Evolutionary conservation across 2,329 filamentous ascomycete genomes (phyloP), one percentile per base, ranked within the genome.

Genomic region (Myriosclerotinia scirpicola): DNA sequence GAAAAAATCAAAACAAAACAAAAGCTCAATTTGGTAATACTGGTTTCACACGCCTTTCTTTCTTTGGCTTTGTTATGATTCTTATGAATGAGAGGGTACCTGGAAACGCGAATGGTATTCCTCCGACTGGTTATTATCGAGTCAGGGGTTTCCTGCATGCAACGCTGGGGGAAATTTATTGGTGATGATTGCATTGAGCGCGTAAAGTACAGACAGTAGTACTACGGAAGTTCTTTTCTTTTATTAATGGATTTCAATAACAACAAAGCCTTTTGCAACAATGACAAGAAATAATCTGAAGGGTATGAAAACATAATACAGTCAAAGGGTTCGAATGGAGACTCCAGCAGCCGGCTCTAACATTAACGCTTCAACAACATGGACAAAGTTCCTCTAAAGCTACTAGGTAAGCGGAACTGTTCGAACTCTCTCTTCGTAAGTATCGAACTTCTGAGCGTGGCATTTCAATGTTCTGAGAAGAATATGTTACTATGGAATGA

Each of bases 11-110:
- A 61, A 62, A 74, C 73, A 72, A 71, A 75, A 75, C 74, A 75
- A 75, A 66, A 52, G 52, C 73, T 70, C 52, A 67, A 74, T 70
- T n/a, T 48, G 64, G 72, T 44, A 70, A 71, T 67, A 70, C 65
- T 64, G 53, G 69, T 72, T 72, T 71, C 70, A 69, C 66, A 66
- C 61, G 42, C 64, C 71, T 46, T 65, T 20, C 63, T 68, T 38
- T 36, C 30, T 67, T 48, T 60, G 65, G 40, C 52, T 73, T 73
- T 74, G 73, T 74, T 73, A 67, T 74, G 73, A 71, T 73, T 74
- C 72, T 74, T 73, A 67, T 74, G 73, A 71, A 70, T 44, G 59
- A 55, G 9, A 26, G 34, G 20, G 44, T 7, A 61, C 64, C 67
- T 61, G 54, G 58, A 72, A 67, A 75, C 71, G 73, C 71, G 72